phyloP scores from a whole-genome alignment of 306 rosid species.

The Mimosa pudica region DNA sequence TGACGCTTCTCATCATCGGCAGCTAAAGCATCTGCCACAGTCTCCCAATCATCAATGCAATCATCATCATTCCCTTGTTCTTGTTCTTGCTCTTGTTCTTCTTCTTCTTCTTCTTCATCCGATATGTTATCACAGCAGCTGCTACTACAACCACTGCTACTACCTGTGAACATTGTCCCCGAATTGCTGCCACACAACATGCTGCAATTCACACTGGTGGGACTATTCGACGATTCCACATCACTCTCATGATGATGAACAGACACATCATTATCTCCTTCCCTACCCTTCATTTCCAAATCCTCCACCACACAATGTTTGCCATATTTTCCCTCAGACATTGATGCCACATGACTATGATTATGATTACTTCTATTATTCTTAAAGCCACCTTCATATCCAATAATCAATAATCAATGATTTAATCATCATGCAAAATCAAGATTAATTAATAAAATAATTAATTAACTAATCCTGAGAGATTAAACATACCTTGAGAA shows the following conservation, averaged over 20 bases:
- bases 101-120: constrained; percentile 50
- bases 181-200: constrained; percentile 62
- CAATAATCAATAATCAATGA: constrained; percentile 1
- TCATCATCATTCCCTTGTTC: constrained; percentile 56
- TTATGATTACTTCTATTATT: constrained; percentile 66
- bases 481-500: constrained; percentile 60
- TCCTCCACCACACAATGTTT: constrained; percentile 44
- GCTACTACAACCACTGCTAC: constrained; percentile 49
- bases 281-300: constrained; percentile 49
- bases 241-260: constrained; percentile 66
- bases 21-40: constrained; percentile 92
- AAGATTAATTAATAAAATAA: background rate
- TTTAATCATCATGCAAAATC: background rate
- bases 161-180: constrained; percentile 71
- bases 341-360: constrained; percentile 36
- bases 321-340: constrained; percentile 31
- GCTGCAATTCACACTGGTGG: constrained; percentile 57
- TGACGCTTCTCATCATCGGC: constrained; percentile 76
- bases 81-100: constrained; percentile 43
- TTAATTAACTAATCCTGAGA: no score
- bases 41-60: constrained; percentile 99
- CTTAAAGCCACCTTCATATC: constrained; percentile 67
- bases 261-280: constrained; percentile 51
- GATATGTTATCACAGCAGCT: constrained; percentile 85
- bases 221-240: constrained; percentile 68